phyloP scores from a whole-genome alignment of 2,329 filamentous ascomycete genomes.

The Fragosphaeria purpurea region DNA sequence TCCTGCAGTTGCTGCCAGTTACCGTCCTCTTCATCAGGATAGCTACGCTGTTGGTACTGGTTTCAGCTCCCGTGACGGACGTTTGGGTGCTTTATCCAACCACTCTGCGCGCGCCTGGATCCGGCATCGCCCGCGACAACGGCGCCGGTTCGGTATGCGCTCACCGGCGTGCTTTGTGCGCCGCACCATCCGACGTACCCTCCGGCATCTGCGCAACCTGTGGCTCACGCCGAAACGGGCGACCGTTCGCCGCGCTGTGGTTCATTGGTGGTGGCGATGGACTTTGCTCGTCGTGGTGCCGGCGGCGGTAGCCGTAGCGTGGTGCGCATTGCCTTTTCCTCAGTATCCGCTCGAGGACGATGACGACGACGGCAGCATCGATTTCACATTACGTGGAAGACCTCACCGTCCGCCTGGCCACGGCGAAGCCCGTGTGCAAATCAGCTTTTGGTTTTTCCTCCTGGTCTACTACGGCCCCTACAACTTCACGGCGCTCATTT shows the following conservation, averaged over 20 bases:
- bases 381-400: constrained; percentile 8
- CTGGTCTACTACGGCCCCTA: constrained; percentile 62
- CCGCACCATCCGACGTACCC: constrained; percentile 17
- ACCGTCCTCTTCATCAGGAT: too few species aligned
- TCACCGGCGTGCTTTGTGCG: constrained; percentile 13
- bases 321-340: constrained; percentile 57
- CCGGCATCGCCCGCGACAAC: constrained; percentile 2
- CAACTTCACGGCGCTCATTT: constrained; percentile 55
- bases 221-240: constrained; percentile 52
- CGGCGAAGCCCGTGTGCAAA: constrained; percentile 51
- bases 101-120: neutral
- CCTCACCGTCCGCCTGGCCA: constrained; percentile 46
- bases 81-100: neutral
- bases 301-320: constrained; percentile 48
- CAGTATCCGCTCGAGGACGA: constrained; percentile 45
- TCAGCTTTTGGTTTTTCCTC: constrained; percentile 65
- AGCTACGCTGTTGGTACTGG: neutral
- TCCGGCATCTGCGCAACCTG: constrained; percentile 36
- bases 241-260: constrained; percentile 47
- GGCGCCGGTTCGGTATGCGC: constrained; percentile 10
- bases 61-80: neutral
- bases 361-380: constrained; percentile 22
- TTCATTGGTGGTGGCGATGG: constrained; percentile 56
- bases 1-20: too few species aligned
- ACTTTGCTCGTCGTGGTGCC: constrained; percentile 50